Evolutionary conservation across 2,329 filamentous ascomycete genomes (phyloP).

Genomic region (Ophiostoma ulmi): DNA sequence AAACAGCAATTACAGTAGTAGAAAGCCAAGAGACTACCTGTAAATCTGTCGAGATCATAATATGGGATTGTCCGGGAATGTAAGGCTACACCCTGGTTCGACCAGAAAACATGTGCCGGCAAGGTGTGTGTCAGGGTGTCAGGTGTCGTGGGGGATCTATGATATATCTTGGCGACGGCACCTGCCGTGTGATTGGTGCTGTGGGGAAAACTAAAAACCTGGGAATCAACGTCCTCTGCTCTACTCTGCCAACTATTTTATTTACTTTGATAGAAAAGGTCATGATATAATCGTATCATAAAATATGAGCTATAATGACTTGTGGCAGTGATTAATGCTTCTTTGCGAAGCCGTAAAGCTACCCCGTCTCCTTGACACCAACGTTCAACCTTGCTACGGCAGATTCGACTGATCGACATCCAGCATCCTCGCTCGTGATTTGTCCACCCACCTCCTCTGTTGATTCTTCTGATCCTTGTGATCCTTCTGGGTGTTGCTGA

Average conservation of each 20-base stretch:
- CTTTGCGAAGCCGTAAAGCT: background rate
- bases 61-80: background rate
- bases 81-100: background rate
- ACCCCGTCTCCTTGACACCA: constrained; percentile 4
- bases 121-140: background rate
- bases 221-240: background rate
- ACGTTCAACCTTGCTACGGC: background rate
- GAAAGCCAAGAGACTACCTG: background rate
- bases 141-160: background rate
- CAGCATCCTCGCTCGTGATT: background rate
- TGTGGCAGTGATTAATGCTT: background rate
- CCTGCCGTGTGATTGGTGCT: background rate
- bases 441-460: background rate
- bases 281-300: background rate
- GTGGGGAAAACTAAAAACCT: background rate
- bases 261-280: too few species aligned
- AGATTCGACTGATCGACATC: background rate
- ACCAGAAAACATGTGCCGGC: background rate
- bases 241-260: too few species aligned
- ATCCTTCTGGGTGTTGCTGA: background rate
- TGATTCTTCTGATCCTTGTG: too few species aligned
- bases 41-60: background rate
- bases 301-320: background rate
- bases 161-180: background rate
- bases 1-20: background rate